Evolutionary conservation across 345 rosid genomes (phyloP).

Genomic region (Salix koriyanagi): DNA sequence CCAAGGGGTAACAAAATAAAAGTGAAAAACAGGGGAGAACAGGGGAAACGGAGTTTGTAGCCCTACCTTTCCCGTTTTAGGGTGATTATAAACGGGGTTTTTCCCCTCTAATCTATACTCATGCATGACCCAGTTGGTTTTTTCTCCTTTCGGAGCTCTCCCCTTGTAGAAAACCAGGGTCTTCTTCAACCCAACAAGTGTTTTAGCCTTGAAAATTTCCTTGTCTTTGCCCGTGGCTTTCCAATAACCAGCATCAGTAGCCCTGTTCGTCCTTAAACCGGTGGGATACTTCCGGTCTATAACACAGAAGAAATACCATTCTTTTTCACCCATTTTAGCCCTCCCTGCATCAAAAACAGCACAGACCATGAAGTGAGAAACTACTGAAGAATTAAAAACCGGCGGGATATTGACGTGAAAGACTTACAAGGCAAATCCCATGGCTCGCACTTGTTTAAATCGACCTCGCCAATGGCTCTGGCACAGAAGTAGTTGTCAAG

Average conservation of each 20-base stretch:
- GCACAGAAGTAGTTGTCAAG: slow-evolving; percentile 33
- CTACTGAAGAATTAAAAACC: neutral
- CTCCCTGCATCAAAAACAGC: slow-evolving; percentile 10
- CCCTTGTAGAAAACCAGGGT: slow-evolving; percentile 25
- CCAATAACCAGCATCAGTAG: slow-evolving; percentile 24
- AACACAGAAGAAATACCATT: slow-evolving; percentile 75
- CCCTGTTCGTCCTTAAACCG: slow-evolving; percentile 33
- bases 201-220: slow-evolving; percentile 16
- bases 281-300: slow-evolving; percentile 80
- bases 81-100: slow-evolving; percentile 1
- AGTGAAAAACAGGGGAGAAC: neutral
- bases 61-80: slow-evolving; percentile 13
- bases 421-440: slow-evolving; percentile 65
- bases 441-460: slow-evolving; percentile 65
- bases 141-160: slow-evolving; percentile 18
- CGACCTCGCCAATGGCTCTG: slow-evolving; percentile 56
- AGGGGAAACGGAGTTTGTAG: neutral
- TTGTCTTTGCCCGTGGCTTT: slow-evolving; percentile 23
- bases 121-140: slow-evolving; percentile 26
- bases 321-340: slow-evolving; percentile 38
- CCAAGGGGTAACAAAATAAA: neutral
- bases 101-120: slow-evolving; percentile 24
- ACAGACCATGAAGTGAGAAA: neutral
- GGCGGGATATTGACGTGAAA: neutral
- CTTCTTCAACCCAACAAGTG: slow-evolving; percentile 25